phyloP scores from a whole-genome alignment of 305 asterid genomes.

The Solanum chacoense region DNA sequence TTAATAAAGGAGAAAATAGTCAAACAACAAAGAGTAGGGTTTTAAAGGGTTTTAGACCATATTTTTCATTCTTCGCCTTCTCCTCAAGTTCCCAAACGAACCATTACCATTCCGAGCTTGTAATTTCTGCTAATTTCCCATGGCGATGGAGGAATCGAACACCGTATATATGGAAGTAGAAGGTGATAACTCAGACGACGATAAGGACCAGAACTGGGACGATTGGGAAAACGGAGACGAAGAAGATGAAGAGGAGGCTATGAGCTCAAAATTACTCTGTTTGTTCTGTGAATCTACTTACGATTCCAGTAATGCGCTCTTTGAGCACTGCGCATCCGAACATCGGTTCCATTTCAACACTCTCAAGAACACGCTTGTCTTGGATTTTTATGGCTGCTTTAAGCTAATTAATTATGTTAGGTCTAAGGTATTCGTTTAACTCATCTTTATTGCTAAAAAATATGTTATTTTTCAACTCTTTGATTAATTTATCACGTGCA shows the following conservation, averaged over 20 bases:
- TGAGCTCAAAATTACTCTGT: conserved; percentile 34
- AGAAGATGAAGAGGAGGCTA: conserved; percentile 20
- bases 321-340: conserved; percentile 56
- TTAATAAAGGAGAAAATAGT: background rate
- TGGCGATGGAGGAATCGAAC: background rate
- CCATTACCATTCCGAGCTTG: background rate
- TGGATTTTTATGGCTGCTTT: conserved; percentile 77
- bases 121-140: background rate
- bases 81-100: background rate
- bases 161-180: background rate
- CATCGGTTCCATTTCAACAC: conserved; percentile 54
- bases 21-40: background rate
- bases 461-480: background rate
- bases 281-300: conserved; percentile 56
- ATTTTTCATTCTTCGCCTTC: background rate
- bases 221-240: conserved; percentile 59
- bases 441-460: background rate
- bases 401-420: conserved; percentile 81
- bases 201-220: conserved; percentile 57
- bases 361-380: conserved; percentile 28
- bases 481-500: background rate
- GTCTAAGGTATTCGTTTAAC: conserved; percentile 44
- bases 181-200: conserved; percentile 18
- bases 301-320: conserved; percentile 35
- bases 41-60: background rate